A percentile compares a stretch with the other conserved stretches of the same genome.
Conservation (phyloP, 768 basidiomycete genomes). For the Serendipita sp. region DNA sequence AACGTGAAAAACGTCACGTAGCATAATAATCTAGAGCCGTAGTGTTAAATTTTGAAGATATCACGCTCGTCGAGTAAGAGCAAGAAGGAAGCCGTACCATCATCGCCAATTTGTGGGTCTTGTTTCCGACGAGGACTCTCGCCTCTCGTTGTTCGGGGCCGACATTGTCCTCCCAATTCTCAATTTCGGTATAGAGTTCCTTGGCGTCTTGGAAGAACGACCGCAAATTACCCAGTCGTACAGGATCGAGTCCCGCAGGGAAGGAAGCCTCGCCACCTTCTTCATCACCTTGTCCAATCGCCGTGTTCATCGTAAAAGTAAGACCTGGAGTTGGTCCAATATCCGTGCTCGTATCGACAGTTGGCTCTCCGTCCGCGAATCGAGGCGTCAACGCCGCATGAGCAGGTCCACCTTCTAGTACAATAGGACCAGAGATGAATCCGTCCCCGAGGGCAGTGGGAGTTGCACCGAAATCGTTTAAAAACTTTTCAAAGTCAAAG, state of each 20-base stretch:
- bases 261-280: not conserved
- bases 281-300: not conserved
- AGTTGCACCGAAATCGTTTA: not conserved
- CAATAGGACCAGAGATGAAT: not conserved
- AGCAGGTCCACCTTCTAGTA: not conserved
- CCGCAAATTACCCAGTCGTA: not conserved
- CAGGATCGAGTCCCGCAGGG: not conserved
- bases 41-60: not conserved
- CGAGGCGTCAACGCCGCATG: not conserved
- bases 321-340: not conserved
- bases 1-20: not conserved
- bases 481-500: constrained; percentile 5
- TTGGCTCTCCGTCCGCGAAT: not conserved
- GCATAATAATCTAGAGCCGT: not conserved
- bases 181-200: not conserved
- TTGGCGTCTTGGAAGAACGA: constrained; percentile 1
- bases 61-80: not conserved
- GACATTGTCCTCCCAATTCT: not conserved
- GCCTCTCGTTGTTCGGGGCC: not conserved
- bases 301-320: not conserved
- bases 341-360: not conserved
- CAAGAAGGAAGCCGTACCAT: not conserved
- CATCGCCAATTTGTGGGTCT: constrained; percentile 1
- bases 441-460: not conserved
- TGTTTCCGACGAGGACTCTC: constrained; percentile 1